Percentiles rank a stretch among this genome's conserved stretches.
phyloP scores from a whole-genome alignment of 495 filamentous ascomycete species.

The Penicillium canescens region DNA sequence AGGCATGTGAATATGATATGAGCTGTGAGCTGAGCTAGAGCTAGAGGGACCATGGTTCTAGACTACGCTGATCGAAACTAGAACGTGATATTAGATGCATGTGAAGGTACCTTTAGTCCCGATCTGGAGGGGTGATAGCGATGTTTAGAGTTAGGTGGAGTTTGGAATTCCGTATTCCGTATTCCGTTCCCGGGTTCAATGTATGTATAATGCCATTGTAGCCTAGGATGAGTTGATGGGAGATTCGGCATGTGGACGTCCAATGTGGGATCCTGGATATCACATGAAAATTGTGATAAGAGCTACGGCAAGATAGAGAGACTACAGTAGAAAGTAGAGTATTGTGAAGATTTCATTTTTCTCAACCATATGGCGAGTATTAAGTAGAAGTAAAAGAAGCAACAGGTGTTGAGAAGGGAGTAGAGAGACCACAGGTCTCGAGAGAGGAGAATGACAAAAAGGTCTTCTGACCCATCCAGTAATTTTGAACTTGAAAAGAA shows the following conservation, averaged over 20 bases:
- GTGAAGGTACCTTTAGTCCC: too few species aligned
- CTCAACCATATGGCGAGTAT: constrained; percentile 18
- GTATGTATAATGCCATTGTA: too few species aligned
- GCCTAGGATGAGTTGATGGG: too few species aligned
- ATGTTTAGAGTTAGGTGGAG: too few species aligned
- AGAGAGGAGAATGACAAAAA: constrained; percentile 25
- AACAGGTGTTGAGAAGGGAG: constrained; percentile 13
- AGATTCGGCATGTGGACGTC: too few species aligned
- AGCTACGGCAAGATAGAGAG: not conserved
- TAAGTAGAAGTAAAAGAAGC: constrained; percentile 16
- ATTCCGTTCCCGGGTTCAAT: not conserved
- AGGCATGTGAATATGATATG: too few species aligned
- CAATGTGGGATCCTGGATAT: constrained; percentile 1
- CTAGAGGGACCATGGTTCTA: too few species aligned
- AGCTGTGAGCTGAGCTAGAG: too few species aligned
- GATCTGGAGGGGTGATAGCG: too few species aligned
- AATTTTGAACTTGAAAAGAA: not conserved
- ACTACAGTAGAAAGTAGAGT: not conserved
- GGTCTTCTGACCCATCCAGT: not conserved
- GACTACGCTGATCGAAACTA: too few species aligned
- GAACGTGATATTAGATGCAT: too few species aligned
- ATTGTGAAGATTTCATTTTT: constrained; percentile 15
- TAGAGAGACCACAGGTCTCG: constrained; percentile 27
- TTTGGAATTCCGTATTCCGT: not conserved
- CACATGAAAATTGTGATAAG: not conserved